Conservation (phyloP, 352 stramenopile genomes). For the Paralagenidium karlingii region DNA sequence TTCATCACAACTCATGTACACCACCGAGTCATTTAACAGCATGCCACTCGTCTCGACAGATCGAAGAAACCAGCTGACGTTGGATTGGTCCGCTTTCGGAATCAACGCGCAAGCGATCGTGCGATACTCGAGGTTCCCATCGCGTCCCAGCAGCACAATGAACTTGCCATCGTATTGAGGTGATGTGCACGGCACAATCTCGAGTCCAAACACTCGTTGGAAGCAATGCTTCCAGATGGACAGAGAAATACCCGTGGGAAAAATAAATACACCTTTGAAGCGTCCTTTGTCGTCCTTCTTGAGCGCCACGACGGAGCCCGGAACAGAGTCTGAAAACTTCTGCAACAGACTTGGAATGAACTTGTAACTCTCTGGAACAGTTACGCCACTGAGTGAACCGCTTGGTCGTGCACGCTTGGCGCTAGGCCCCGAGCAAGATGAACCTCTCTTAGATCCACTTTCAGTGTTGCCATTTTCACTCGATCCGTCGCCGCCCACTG, state of each 20-base stretch:
- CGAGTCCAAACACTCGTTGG: neutral
- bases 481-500: too few relatives aligned
- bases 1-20: neutral
- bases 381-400: too few relatives aligned
- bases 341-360: too few relatives aligned
- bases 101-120: neutral
- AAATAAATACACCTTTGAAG: neutral
- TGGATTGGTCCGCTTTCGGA: neutral
- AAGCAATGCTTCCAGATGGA: neutral
- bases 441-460: too few relatives aligned
- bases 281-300: neutral
- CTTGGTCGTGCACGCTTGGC: too few relatives aligned
- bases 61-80: neutral
- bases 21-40: neutral
- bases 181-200: constrained; percentile 1
- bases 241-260: neutral
- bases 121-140: neutral
- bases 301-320: too few relatives aligned
- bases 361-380: too few relatives aligned
- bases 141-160: neutral
- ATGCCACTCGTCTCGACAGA: neutral
- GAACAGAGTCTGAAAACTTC: too few relatives aligned
- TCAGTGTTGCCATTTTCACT: too few relatives aligned
- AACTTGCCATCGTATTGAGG: neutral
- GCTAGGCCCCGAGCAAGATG: too few relatives aligned